Evolutionary conservation across 495 filamentous ascomycete species (phyloP).

Genomic region (Penicillium steckii): DNA sequence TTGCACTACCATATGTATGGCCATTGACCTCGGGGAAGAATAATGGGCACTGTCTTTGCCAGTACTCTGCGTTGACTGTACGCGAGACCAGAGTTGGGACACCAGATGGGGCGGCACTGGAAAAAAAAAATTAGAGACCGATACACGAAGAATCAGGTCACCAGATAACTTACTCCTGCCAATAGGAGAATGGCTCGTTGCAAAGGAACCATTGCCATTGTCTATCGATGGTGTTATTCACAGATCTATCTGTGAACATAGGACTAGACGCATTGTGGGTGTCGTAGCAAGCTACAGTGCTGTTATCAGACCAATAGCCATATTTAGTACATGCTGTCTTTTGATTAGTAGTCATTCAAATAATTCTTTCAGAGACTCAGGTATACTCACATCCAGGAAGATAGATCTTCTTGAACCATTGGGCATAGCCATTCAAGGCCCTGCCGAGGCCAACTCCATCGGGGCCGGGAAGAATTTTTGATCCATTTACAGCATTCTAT

Average conservation of each 20-base stretch:
- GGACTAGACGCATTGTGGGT: slow-evolving; percentile 55
- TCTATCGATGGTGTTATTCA: slow-evolving; percentile 50
- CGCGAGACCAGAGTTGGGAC: slow-evolving; percentile 53
- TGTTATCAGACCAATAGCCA: slow-evolving; percentile 42
- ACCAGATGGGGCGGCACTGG: slow-evolving; percentile 47
- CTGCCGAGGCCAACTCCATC: slow-evolving; percentile 54
- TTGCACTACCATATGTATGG: slow-evolving; percentile 48
- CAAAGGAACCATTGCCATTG: slow-evolving; percentile 68
- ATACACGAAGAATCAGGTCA: background rate
- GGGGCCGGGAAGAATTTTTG: slow-evolving; percentile 30
- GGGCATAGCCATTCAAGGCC: slow-evolving; percentile 53
- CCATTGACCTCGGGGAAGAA: slow-evolving; percentile 56
- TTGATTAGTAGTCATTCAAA: background rate
- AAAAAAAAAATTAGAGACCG: background rate
- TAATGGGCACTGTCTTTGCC: slow-evolving; percentile 56
- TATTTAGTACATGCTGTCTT: slow-evolving; percentile 43
- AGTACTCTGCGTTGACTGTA: slow-evolving; percentile 55
- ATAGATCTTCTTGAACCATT: slow-evolving; percentile 47
- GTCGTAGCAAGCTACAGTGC: slow-evolving; percentile 55
- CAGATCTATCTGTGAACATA: slow-evolving; percentile 54
- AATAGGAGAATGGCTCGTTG: slow-evolving; percentile 64
- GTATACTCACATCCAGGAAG: slow-evolving; percentile 48
- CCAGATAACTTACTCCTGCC: slow-evolving; percentile 48
- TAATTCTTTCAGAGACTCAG: background rate
- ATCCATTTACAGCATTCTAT: slow-evolving; percentile 31